Conservation (phyloP, 2,329 filamentous ascomycete genomes). For the Hymenoscyphus linearis region DNA sequence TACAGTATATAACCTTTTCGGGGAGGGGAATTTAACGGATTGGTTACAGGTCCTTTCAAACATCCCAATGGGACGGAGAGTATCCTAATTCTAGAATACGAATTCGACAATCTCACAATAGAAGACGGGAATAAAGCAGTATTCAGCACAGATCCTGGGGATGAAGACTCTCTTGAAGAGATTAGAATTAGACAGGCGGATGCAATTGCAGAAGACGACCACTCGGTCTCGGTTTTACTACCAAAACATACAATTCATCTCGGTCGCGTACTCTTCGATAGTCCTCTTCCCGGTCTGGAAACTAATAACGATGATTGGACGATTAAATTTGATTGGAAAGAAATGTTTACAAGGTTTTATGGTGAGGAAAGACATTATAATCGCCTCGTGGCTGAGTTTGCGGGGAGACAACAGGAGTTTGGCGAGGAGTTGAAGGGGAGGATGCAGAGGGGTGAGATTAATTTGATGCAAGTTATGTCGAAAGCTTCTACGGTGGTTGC, state of each 20-base stretch:
- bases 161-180: not conserved
- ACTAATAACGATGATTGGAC: slow-evolving; percentile 5
- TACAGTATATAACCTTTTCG: too few relatives aligned
- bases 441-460: slow-evolving; percentile 6
- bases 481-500: slow-evolving; percentile 10
- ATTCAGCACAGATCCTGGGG: not conserved
- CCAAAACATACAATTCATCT: slow-evolving; percentile 10
- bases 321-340: slow-evolving; percentile 12
- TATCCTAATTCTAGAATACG: not conserved
- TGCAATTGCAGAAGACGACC: not conserved
- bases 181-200: not conserved
- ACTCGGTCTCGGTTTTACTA: not conserved
- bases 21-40: too few relatives aligned
- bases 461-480: slow-evolving; percentile 5
- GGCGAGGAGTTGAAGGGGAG: slow-evolving; percentile 5
- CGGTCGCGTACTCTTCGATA: slow-evolving; percentile 13
- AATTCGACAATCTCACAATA: not conserved
- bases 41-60: not conserved
- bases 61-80: not conserved
- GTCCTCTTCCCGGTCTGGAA: slow-evolving; percentile 9
- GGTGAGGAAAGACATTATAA: slow-evolving; percentile 12
- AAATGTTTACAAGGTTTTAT: slow-evolving; percentile 10
- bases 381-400: not conserved
- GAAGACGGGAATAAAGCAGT: not conserved
- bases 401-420: slow-evolving; percentile 2